Conservation (phyloP, 352 stramenopile species). For the Phytophthora citrophthora region DNA sequence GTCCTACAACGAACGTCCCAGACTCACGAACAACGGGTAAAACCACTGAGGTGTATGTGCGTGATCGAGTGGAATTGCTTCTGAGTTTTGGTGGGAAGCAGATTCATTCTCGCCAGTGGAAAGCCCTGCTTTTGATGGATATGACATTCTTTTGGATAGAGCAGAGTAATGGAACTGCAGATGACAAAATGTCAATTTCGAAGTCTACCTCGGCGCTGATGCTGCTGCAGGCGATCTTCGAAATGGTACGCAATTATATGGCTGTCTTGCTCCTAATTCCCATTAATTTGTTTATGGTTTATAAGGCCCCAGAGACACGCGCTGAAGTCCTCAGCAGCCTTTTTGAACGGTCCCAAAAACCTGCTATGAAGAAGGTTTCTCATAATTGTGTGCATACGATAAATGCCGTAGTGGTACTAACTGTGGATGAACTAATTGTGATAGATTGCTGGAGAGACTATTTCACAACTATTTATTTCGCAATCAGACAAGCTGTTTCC, state of each 20-base stretch:
- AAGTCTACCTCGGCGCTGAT: conserved; percentile 31
- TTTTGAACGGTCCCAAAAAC: conserved; percentile 42
- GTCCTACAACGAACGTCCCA: conserved; percentile 5
- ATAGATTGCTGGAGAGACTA: conserved; percentile 33
- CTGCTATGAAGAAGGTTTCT: conserved; percentile 34
- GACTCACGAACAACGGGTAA: conserved; percentile 1
- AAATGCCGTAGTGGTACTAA: background rate
- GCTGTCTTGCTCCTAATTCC: background rate
- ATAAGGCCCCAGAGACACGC: conserved; percentile 58
- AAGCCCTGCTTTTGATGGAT: conserved; percentile 79
- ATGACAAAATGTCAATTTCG: background rate
- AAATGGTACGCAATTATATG: conserved; percentile 28
- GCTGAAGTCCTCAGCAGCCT: conserved; percentile 50
- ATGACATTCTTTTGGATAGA: conserved; percentile 72
- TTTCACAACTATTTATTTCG: conserved; percentile 58
- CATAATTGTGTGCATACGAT: background rate
- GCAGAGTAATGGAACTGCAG: conserved; percentile 9
- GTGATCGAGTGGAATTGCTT: conserved; percentile 44
- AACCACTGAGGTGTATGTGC: conserved; percentile 36
- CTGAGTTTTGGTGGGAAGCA: conserved; percentile 75
- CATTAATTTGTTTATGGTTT: conserved; percentile 4
- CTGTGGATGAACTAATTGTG: background rate
- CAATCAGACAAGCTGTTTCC: conserved; percentile 40
- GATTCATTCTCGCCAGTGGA: conserved; percentile 75
- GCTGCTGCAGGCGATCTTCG: conserved; percentile 49